A percentile compares a stretch with the other conserved stretches of the same genome.
Evolutionary conservation across 202 grass and related monocot genomes (phyloP).

Genomic region (Miscanthus sacchariflorus): DNA sequence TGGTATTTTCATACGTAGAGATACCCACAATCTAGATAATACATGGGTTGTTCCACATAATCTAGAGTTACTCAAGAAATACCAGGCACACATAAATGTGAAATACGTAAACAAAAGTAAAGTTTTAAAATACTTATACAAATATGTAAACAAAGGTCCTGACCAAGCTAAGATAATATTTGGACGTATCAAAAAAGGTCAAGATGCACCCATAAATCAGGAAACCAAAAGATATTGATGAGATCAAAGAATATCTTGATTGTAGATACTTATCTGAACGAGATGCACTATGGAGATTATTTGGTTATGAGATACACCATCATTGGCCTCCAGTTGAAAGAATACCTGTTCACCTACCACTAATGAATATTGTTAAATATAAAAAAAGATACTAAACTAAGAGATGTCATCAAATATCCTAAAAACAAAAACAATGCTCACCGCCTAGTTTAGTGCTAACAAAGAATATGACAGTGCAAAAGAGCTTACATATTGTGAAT

Average conservation of each 20-base stretch:
- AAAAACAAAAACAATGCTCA: not conserved
- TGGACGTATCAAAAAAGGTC: not conserved
- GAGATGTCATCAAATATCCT: accelerated
- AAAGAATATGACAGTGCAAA: not conserved
- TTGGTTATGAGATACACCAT: not conserved
- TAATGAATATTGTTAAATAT: accelerated
- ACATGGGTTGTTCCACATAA: not conserved
- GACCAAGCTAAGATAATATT: not conserved
- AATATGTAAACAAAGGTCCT: not conserved
- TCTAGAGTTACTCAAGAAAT: not conserved
- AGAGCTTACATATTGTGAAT: not conserved
- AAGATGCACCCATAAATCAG: accelerated
- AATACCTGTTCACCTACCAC: not conserved
- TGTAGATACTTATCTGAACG: not conserved
- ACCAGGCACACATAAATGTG: not conserved
- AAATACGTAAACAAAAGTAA: not conserved
- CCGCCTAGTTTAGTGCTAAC: not conserved
- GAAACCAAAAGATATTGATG: not conserved
- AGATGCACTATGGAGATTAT: not conserved
- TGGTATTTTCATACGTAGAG: not conserved
- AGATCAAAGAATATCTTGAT: not conserved
- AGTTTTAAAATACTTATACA: not conserved
- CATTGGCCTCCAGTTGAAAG: not conserved
- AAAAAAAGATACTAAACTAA: not conserved
- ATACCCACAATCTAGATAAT: not conserved